These are phyloP conservation scores for Physcia stellaris DNA, from an alignment of 495 filamentous ascomycete genomes.

Conservation along the genomic window DNA sequence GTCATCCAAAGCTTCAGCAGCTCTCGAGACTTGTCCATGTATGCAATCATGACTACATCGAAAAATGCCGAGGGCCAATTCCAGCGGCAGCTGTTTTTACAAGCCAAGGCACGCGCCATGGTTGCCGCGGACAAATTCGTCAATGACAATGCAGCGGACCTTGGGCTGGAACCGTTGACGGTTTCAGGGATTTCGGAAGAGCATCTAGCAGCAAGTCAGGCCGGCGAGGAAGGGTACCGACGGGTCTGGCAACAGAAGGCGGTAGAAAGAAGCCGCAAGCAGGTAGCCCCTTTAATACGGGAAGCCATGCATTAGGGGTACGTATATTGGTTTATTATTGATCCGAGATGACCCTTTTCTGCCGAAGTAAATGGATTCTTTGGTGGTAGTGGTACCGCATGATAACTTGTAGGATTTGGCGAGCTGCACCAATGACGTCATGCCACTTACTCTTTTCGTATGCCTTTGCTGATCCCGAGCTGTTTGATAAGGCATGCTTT, in stretches of 20 bases:
- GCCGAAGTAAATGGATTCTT: no score
- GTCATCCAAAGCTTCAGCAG: slow-evolving; percentile 38
- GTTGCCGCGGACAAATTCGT: slow-evolving; percentile 40
- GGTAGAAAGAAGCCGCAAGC: slow-evolving; percentile 64
- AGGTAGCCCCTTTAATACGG: slow-evolving; percentile 74
- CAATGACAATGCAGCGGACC: slow-evolving; percentile 25
- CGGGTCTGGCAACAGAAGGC: slow-evolving; percentile 55
- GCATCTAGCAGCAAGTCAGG: slow-evolving; percentile 22
- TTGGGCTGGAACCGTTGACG: slow-evolving; percentile 45
- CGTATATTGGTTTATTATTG: no score
- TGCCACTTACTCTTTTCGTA: no score
- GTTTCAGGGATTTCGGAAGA: slow-evolving; percentile 19
- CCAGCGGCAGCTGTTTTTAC: slow-evolving; percentile 59
- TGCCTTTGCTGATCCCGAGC: no score
- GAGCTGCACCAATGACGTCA: no score
- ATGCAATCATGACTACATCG: slow-evolving; percentile 65
- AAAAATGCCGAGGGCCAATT: slow-evolving; percentile 40
- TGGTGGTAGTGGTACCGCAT: no score
- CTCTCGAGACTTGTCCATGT: slow-evolving; percentile 47
- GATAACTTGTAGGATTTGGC: no score
- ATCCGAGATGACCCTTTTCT: no score
- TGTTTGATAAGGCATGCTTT: no score
- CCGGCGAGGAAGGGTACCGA: slow-evolving; percentile 13
- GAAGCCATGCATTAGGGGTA: slow-evolving; percentile 42
- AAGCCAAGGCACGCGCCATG: slow-evolving; percentile 34